These are phyloP conservation scores for Mycena amicta DNA, from an alignment of 768 basidiomycete genomes.

Conservation along the genomic window DNA sequence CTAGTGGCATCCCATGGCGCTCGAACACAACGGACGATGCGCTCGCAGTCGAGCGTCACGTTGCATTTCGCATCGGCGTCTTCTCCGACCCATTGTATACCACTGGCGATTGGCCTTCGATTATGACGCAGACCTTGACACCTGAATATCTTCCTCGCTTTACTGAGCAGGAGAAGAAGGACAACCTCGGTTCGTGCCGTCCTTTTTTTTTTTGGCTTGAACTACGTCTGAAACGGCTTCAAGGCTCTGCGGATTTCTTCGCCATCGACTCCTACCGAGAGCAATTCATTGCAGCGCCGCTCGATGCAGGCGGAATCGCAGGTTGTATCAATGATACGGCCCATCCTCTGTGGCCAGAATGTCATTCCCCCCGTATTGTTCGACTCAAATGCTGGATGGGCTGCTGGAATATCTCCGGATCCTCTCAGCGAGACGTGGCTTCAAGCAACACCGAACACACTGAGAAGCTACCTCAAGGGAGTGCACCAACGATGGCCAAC, in stretches of 20 bases:
- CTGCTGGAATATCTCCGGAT: constrained; percentile 47
- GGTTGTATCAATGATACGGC: constrained; percentile 45
- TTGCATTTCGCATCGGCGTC: constrained; percentile 51
- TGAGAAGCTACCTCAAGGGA: constrained; percentile 37
- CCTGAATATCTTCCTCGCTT: constrained; percentile 50
- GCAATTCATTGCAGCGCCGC: constrained; percentile 43
- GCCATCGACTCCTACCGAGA: constrained; percentile 53
- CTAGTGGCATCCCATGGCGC: constrained; percentile 50
- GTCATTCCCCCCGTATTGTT: constrained; percentile 42
- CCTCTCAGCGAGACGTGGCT: constrained; percentile 44
- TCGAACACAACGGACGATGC: constrained; percentile 46
- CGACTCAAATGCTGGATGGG: constrained; percentile 50
- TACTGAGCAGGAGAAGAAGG: constrained; percentile 46
- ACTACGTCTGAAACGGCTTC: neutral
- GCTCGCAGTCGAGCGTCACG: constrained; percentile 50
- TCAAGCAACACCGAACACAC: constrained; percentile 44
- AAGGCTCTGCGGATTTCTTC: constrained; percentile 55
- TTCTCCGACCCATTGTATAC: constrained; percentile 54
- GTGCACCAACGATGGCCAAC: constrained; percentile 45
- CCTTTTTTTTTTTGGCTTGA: neutral
- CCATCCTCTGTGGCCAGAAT: constrained; percentile 56
- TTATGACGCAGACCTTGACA: constrained; percentile 51
- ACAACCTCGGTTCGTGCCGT: constrained; percentile 39
- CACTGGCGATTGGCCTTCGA: constrained; percentile 54
- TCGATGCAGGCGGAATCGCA: constrained; percentile 38